phyloP scores from a whole-genome alignment of 148 eudicot species.

The Selenicereus undatus region DNA sequence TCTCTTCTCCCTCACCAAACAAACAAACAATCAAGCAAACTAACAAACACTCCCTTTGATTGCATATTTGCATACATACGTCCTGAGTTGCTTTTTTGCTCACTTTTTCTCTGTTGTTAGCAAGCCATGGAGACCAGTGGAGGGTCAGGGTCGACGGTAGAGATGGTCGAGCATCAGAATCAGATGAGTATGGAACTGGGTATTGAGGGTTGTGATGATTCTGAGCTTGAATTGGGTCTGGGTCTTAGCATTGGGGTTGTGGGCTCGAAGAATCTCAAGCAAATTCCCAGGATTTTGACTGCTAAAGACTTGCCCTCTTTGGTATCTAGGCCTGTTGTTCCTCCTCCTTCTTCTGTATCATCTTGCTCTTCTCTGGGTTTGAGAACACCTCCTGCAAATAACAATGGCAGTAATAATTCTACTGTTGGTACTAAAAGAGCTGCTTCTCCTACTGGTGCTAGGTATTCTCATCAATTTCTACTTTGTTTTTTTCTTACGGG shows the following conservation, averaged over 20 bases:
- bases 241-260: constrained; percentile 56
- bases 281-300: constrained; percentile 48
- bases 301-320: constrained; percentile 46
- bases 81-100: no score
- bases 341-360: constrained; percentile 39
- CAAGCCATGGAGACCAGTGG: constrained; percentile 20
- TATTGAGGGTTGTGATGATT: constrained; percentile 59
- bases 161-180: constrained; percentile 19
- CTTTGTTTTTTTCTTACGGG: not conserved
- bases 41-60: constrained; percentile 6
- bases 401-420: not conserved
- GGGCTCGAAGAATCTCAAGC: constrained; percentile 20
- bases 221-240: constrained; percentile 69
- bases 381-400: not conserved
- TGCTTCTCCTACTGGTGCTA: constrained; percentile 60
- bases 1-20: not conserved
- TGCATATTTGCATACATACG: not conserved
- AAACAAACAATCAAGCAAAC: not conserved
- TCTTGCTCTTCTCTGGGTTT: constrained; percentile 51
- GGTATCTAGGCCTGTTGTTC: constrained; percentile 23
- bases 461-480: constrained; percentile 24
- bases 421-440: constrained; percentile 61
- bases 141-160: constrained; percentile 51
- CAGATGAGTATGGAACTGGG: constrained; percentile 20
- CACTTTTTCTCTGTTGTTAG: no score